Percentiles rank a stretch among this genome's conserved stretches.
phyloP scores from a whole-genome alignment of 768 basidiomycete species.

The Phylloporus rhodoxanthus region DNA sequence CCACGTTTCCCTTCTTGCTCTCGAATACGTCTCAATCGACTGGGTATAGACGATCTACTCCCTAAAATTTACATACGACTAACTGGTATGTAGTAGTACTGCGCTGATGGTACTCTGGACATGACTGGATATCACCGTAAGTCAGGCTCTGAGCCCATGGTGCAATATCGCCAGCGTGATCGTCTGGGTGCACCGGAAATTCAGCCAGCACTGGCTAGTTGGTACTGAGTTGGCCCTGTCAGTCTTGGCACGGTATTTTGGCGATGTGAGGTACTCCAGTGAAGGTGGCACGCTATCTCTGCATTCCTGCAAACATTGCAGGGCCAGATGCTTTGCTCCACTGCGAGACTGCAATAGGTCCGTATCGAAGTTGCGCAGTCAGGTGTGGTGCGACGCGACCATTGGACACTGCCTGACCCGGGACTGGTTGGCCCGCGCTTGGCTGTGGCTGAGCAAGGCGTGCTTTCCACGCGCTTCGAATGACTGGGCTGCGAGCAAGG shows the following conservation, averaged over 20 bases:
- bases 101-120: constrained; percentile 2
- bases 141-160: neutral
- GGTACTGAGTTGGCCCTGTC: constrained; percentile 4
- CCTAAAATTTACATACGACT: constrained; percentile 16
- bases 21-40: constrained; percentile 31
- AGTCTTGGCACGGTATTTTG: constrained; percentile 3
- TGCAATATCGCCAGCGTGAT: constrained; percentile 4
- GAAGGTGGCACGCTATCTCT: constrained; percentile 37
- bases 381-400: constrained; percentile 19
- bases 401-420: constrained; percentile 14
- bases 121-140: neutral
- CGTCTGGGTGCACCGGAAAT: constrained; percentile 5
- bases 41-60: constrained; percentile 24
- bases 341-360: constrained; percentile 54
- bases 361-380: constrained; percentile 40
- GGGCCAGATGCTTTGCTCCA: constrained; percentile 79
- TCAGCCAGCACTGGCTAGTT: neutral
- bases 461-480: constrained; percentile 72
- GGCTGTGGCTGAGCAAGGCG: constrained; percentile 42
- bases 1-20: constrained; percentile 35
- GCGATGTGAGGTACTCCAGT: neutral
- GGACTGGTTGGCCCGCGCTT: constrained; percentile 20
- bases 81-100: constrained; percentile 10
- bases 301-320: constrained; percentile 53
- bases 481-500: constrained; percentile 53